Evolutionary conservation across 148 eudicot genomes (phyloP).

Genomic region (Vaccinium vitisidaea): DNA sequence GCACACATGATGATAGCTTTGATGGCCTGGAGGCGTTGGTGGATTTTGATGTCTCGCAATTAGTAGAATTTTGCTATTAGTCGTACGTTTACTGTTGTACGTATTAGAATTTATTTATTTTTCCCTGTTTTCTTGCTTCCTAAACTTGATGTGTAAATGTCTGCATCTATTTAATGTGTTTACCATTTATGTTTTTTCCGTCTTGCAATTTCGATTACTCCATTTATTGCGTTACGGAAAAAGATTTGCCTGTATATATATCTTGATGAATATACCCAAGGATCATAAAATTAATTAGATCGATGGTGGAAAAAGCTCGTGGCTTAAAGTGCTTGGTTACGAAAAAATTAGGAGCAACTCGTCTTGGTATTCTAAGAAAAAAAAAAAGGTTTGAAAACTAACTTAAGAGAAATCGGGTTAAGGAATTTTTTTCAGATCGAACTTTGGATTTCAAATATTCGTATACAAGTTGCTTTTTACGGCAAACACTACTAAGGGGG

Average conservation of each 20-base stretch:
- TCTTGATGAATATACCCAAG: too few species aligned
- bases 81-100: background rate
- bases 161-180: background rate
- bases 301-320: too few species aligned
- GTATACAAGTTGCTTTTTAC: too few species aligned
- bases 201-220: background rate
- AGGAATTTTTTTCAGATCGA: too few species aligned
- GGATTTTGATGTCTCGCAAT: constrained; percentile 4
- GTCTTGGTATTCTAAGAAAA: too few species aligned
- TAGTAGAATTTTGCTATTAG: background rate
- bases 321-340: too few species aligned
- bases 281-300: too few species aligned
- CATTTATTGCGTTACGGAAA: background rate
- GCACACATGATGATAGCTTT: constrained; percentile 18
- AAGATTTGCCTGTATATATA: background rate
- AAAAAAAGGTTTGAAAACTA: too few species aligned
- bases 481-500: too few species aligned
- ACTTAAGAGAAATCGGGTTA: too few species aligned
- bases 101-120: background rate
- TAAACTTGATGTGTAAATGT: background rate
- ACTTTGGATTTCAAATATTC: too few species aligned
- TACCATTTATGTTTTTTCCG: background rate
- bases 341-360: too few species aligned
- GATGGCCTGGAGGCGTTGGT: constrained; percentile 15
- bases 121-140: background rate